phyloP scores from a whole-genome alignment of 1,139 yeast genomes.

The Taphrina confusa region DNA sequence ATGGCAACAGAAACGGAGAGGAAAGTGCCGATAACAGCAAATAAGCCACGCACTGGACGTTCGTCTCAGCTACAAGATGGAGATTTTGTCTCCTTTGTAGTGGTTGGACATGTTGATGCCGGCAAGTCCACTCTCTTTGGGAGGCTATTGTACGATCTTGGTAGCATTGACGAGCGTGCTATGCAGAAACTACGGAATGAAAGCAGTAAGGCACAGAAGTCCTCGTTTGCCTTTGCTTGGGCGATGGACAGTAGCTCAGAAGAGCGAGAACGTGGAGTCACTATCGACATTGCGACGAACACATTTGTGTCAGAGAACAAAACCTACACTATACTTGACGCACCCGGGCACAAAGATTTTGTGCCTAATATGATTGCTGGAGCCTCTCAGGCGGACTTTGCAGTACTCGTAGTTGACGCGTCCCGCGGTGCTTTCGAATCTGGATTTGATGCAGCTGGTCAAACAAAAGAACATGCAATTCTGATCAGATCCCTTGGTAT shows the following conservation, averaged over 20 bases:
- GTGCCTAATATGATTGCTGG: conserved; percentile 99
- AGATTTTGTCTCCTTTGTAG: conserved; percentile 61
- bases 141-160: conserved; percentile 74
- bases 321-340: conserved; percentile 85
- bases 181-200: conserved; percentile 77
- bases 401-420: conserved; percentile 74
- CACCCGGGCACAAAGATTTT: conserved; percentile 97
- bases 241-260: conserved; percentile 92
- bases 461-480: conserved; percentile 89
- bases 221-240: conserved; percentile 97
- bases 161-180: conserved; percentile 75
- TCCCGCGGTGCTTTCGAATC: conserved; percentile 84
- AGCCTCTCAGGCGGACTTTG: conserved; percentile 77
- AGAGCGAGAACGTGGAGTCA: conserved; percentile 81
- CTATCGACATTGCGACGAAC: conserved; percentile 88
- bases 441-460: conserved; percentile 85
- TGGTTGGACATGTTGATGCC: conserved; percentile 96
- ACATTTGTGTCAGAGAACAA: conserved; percentile 68
- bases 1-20: neutral
- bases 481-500: conserved; percentile 83
- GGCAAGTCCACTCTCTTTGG: conserved; percentile 97
- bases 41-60: conserved; percentile 53
- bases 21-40: conserved; percentile 39
- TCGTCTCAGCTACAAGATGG: conserved; percentile 44
- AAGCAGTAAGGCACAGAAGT: conserved; percentile 79